Evolutionary conservation across 225 moss, liverwort and hornwort species (phyloP).

Genomic region (Antitrichia curtipendula): DNA sequence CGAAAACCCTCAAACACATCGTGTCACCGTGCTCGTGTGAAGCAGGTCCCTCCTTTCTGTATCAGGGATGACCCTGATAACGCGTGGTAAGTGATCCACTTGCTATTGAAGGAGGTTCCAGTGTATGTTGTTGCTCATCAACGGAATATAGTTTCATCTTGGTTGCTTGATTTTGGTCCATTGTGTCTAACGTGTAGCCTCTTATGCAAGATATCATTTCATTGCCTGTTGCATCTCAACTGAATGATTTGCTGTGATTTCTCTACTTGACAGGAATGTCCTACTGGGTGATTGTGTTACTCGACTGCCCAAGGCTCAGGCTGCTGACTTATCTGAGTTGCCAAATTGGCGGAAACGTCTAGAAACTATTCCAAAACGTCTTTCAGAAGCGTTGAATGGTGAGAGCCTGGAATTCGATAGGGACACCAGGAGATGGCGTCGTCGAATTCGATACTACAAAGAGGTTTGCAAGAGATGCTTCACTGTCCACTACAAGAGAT

Average conservation of each 20-base stretch:
- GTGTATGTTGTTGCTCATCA: neutral
- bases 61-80: constrained; percentile 14
- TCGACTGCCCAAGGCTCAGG: neutral
- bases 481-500: neutral
- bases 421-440: constrained; percentile 45
- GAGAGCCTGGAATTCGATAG: constrained; percentile 22
- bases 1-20: constrained; percentile 24
- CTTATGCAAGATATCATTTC: neutral
- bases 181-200: neutral
- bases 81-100: constrained; percentile 19
- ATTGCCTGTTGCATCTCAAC: neutral
- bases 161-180: neutral
- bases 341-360: constrained; percentile 36
- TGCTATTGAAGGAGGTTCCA: neutral
- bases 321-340: neutral
- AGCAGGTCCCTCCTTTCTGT: constrained; percentile 24
- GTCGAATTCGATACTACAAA: constrained; percentile 36
- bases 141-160: neutral
- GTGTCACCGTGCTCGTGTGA: constrained; percentile 10
- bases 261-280: constrained; percentile 20
- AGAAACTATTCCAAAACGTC: constrained; percentile 29
- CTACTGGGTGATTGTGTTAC: constrained; percentile 23
- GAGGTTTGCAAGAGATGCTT: neutral
- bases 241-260: neutral
- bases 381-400: constrained; percentile 1